Percentiles rank a stretch among this genome's conserved stretches.
Evolutionary conservation across 805 yeast species (phyloP).

Genomic region (Wickerhamomyces bovis): DNA sequence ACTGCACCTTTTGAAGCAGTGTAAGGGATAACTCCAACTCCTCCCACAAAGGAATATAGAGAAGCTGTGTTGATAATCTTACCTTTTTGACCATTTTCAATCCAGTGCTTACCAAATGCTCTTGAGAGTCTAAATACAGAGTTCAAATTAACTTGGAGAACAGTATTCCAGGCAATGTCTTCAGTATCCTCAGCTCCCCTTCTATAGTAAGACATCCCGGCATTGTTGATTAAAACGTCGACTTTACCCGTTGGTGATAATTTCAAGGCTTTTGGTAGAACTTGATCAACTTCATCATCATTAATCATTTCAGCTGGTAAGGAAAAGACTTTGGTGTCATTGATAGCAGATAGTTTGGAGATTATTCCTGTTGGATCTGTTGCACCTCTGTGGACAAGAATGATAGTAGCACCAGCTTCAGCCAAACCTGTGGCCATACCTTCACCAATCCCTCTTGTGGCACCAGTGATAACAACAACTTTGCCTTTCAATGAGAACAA

Average conservation of each 20-base stretch:
- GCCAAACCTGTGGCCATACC: conserved; percentile 78
- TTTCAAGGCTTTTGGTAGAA: conserved; percentile 33
- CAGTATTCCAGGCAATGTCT: conserved; percentile 54
- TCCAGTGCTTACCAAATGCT: conserved; percentile 53
- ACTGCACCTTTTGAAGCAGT: conserved; percentile 78
- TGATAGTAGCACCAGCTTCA: conserved; percentile 83
- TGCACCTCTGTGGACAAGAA: conserved; percentile 26
- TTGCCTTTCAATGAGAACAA: conserved; percentile 76
- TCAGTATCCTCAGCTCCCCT: conserved; percentile 38
- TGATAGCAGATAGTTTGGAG: conserved; percentile 39
- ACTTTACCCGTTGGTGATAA: conserved; percentile 58
- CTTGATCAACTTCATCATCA: conserved; percentile 16
- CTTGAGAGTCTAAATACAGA: conserved; percentile 77
- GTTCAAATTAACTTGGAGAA: conserved; percentile 67
- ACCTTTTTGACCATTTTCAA: conserved; percentile 58
- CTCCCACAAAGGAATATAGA: conserved; percentile 34
- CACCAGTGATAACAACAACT: conserved; percentile 78
- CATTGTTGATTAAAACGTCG: conserved; percentile 81
- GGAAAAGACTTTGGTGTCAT: conserved; percentile 49
- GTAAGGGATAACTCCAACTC: conserved; percentile 48
- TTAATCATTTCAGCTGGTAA: conserved; percentile 24
- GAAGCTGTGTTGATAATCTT: conserved; percentile 82
- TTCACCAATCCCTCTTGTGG: conserved; percentile 74
- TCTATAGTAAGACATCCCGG: conserved; percentile 73
- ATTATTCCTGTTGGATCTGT: conserved; percentile 15